A percentile compares a stretch with the other conserved stretches of the same genome.
phyloP scores from a whole-genome alignment of 345 rosid genomes.

The Eucalyptus rudis region DNA sequence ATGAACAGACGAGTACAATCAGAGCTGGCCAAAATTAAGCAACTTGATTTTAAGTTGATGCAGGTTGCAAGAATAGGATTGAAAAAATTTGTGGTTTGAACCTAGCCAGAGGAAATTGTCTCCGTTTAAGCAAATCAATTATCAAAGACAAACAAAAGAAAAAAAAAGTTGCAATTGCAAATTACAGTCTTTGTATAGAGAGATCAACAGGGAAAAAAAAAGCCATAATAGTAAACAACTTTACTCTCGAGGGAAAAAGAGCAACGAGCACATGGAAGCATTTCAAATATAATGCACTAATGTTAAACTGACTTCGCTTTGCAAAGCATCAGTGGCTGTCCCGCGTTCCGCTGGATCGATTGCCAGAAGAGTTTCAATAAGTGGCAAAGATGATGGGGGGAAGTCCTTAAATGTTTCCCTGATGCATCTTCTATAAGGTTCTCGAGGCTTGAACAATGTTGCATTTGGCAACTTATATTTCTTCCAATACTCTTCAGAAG shows the following conservation, averaged over 20 bases:
- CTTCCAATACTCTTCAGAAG: constrained; percentile 94
- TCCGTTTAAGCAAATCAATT: background rate
- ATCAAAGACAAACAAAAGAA: background rate
- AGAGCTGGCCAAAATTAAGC: background rate
- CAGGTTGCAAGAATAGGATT: background rate
- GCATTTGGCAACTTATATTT: constrained; percentile 78
- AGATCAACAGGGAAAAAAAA: background rate
- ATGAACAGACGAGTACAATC: background rate
- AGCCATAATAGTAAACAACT: background rate
- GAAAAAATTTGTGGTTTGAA: background rate
- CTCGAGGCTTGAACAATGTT: constrained; percentile 58
- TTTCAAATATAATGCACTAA: background rate
- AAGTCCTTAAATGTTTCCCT: constrained; percentile 71
- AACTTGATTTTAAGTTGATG: background rate
- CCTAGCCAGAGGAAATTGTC: background rate
- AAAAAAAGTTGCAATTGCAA: background rate
- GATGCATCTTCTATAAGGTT: constrained; percentile 57
- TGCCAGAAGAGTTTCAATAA: constrained; percentile 80
- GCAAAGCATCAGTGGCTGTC: constrained; percentile 73
- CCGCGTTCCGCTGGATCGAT: constrained; percentile 80
- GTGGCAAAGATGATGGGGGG: constrained; percentile 59
- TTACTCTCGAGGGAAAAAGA: background rate
- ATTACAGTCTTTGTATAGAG: background rate
- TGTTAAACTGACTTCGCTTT: constrained; percentile 55
- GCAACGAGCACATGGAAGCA: background rate